A percentile compares a stretch with the other conserved stretches of the same genome.
These are phyloP conservation scores for Sisymbrium irio DNA, from an alignment of 345 rosid genomes.

Conservation along the genomic window DNA sequence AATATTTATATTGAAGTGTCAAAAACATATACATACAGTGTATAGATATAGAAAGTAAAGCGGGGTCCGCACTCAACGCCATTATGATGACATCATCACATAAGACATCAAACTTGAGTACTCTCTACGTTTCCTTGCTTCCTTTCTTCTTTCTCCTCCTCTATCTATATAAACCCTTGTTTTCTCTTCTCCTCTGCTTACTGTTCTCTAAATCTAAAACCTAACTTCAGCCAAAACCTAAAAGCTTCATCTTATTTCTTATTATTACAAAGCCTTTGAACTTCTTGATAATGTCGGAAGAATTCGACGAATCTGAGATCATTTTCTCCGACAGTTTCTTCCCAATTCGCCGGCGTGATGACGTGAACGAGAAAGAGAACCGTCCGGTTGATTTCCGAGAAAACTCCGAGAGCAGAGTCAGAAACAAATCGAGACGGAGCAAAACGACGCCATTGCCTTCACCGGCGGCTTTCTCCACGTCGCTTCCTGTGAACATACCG, in stretches of 20 bases:
- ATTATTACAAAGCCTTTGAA: neutral
- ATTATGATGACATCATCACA: constrained; percentile 41
- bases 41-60: constrained; percentile 14
- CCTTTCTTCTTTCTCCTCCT: neutral
- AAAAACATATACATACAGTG: neutral
- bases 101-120: constrained; percentile 29
- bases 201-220: constrained; percentile 14
- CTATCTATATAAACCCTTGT: constrained; percentile 30
- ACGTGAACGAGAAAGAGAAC: constrained; percentile 20
- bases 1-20: neutral
- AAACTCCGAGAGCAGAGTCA: neutral
- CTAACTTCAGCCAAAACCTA: neutral
- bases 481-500: constrained; percentile 44
- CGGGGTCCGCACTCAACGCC: constrained; percentile 33
- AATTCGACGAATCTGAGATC: constrained; percentile 55
- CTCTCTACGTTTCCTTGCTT: constrained; percentile 32
- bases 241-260: neutral
- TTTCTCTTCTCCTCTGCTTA: neutral
- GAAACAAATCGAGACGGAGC: constrained; percentile 6
- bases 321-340: constrained; percentile 37
- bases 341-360: neutral
- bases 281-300: constrained; percentile 28
- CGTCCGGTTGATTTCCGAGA: constrained; percentile 18
- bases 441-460: constrained; percentile 18
- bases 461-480: constrained; percentile 6